Base-by-base conservation (phyloP, 805 yeast genomes). In the Ogataea dorogensis region DNA sequence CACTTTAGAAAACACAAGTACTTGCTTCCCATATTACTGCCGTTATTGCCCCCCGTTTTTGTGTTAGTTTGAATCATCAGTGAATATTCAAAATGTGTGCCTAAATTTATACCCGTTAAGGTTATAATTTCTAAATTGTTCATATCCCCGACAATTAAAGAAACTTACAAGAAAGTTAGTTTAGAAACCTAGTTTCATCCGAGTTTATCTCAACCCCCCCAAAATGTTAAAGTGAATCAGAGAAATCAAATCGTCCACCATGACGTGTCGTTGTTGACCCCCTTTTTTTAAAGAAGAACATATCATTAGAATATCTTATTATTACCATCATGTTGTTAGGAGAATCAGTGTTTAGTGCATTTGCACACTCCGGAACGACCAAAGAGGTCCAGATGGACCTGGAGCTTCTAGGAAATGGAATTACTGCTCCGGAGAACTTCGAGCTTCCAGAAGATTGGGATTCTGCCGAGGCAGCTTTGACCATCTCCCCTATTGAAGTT, bases 401-500 rank as follows among this genome's bases (percentile, higher is more conserved):
- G n/a, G n/a, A n/a, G n/a, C n/a, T n/a, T n/a, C n/a, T n/a, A n/a
- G n/a, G n/a, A n/a, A n/a, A n/a, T n/a, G n/a, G n/a, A n/a, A n/a
- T n/a, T n/a, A n/a, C n/a, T n/a, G n/a, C n/a, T n/a, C n/a, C n/a
- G 9, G 28, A 17, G 5, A 20, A n/a, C 17, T 17, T n/a, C n/a
- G n/a, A n/a, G n/a, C n/a, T n/a, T n/a, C n/a, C n/a, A n/a, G n/a
- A n/a, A n/a, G n/a, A 15, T 15, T 19, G 20, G 21, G 13, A 14
- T 12, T 19, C 35, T 14, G 17, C 18, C 16, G 27, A 24, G 6
- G 26, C 21, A 16, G 26, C 14, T 24, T 16, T 18, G 28, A 59
- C 66, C 29, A 52, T 65, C 17, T 65, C 80, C 34, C 79, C 81
- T 8, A 58, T 75, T 42, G 70, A 73, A 45, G 64, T 80, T 50